These are phyloP conservation scores for Ustilago loliicola DNA, from an alignment of 1,284 basidiomycete species.

Conservation along the genomic window DNA sequence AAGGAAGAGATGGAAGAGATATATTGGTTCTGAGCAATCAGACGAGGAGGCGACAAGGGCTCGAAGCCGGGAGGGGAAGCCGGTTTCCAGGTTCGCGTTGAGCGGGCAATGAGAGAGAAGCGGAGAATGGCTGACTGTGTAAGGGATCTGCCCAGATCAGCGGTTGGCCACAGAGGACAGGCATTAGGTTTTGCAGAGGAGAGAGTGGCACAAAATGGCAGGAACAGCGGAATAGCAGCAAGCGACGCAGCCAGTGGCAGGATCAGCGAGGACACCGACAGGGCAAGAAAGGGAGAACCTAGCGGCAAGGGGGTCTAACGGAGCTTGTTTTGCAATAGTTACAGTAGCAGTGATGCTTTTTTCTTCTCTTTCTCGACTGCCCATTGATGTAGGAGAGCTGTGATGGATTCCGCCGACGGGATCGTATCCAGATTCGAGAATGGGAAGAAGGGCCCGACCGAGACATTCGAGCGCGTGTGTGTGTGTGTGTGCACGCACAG, in stretches of 20 bases:
- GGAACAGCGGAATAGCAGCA: conserved; percentile 5
- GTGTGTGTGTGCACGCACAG: no score
- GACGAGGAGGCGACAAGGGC: conserved; percentile 4
- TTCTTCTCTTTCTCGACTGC: not conserved
- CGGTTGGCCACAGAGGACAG: not conserved
- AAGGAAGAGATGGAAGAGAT: conserved; percentile 23
- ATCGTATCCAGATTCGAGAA: conserved; percentile 2
- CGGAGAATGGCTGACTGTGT: no score
- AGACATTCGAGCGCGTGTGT: not conserved
- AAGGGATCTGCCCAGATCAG: no score
- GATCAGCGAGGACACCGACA: not conserved
- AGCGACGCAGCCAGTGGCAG: not conserved
- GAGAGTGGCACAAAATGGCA: not conserved
- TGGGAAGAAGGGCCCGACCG: conserved; percentile 1
- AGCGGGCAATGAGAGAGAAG: not conserved
- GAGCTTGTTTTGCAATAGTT: not conserved
- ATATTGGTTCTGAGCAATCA: conserved; percentile 28
- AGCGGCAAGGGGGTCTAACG: conserved; percentile 9
- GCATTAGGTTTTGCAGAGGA: conserved; percentile 2
- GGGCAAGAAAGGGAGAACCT: not conserved
- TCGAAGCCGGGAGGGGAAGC: not conserved
- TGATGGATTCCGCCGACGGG: not conserved
- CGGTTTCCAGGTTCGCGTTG: no score
- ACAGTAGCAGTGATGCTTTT: not conserved
- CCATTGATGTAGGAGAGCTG: not conserved